Percentiles rank a stretch among this genome's conserved stretches.
phyloP scores from a whole-genome alignment of 176 grass and related monocot species.

The Areca catechu region DNA sequence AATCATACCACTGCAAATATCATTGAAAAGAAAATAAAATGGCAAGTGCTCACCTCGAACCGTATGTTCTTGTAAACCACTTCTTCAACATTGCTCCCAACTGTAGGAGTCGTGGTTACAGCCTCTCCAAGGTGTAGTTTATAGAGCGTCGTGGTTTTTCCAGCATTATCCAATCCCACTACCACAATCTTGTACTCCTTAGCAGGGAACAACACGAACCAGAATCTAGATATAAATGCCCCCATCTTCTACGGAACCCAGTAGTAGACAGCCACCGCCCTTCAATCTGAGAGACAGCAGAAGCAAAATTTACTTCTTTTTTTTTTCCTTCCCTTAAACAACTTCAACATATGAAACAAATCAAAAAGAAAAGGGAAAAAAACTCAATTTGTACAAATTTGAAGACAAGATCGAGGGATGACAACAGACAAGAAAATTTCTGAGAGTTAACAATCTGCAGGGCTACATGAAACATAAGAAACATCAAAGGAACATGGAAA shows the following conservation, averaged over 20 bases:
- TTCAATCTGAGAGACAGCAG: background rate
- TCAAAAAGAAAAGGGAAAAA: background rate
- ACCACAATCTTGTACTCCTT: slow-evolving; percentile 99
- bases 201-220: slow-evolving; percentile 89
- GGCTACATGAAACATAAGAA: too few species aligned
- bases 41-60: slow-evolving; percentile 49
- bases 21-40: too few species aligned
- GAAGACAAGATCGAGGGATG: too few species aligned
- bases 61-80: slow-evolving; percentile 98
- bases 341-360: background rate
- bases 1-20: too few species aligned
- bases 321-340: too few species aligned
- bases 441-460: too few species aligned
- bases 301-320: too few species aligned
- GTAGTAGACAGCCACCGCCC: background rate
- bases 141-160: slow-evolving; percentile 93
- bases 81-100: slow-evolving; percentile 98
- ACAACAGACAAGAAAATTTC: too few species aligned
- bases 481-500: too few species aligned
- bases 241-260: slow-evolving; percentile 41
- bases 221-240: slow-evolving; percentile 73
- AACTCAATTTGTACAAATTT: too few species aligned
- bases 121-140: slow-evolving; percentile 95
- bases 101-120: slow-evolving; percentile 81
- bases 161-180: slow-evolving; percentile 89